These are phyloP conservation scores for Mortierella claussenii DNA, from an alignment of 192 early-diverging fungal genomes.

Conservation along the genomic window DNA sequence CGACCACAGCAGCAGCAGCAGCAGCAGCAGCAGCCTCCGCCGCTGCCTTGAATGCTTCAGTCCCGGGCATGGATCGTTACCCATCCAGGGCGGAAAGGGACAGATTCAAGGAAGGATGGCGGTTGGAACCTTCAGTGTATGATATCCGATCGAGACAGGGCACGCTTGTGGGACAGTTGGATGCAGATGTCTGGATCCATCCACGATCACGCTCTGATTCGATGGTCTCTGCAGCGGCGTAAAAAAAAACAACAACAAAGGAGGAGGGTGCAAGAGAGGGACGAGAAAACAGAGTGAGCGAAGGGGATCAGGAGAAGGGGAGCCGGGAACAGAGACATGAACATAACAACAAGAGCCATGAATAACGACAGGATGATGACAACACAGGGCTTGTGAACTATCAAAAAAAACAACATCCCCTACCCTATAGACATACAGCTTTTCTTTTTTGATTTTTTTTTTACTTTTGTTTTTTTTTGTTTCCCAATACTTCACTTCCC, in stretches of 20 bases:
- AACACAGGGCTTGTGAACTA: neutral
- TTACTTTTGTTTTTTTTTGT: neutral
- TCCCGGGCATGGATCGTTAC: neutral
- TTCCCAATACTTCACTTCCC: too few species aligned
- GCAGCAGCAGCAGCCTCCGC: too few species aligned
- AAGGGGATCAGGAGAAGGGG: too few species aligned
- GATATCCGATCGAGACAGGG: conserved; percentile 42
- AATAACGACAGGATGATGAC: neutral
- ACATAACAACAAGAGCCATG: neutral
- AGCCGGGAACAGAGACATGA: neutral
- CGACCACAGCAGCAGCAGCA: neutral
- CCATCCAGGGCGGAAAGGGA: neutral
- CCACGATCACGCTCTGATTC: conserved; percentile 45
- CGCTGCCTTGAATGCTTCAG: too few species aligned
- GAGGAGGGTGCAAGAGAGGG: neutral
- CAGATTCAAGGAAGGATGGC: conserved; percentile 29
- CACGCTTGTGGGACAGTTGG: conserved; percentile 39
- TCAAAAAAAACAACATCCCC: neutral
- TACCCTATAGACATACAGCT: too few species aligned
- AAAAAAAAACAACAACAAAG: conserved; percentile 1
- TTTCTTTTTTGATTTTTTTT: too few species aligned
- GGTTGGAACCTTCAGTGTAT: conserved; percentile 35
- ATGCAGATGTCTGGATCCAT: conserved; percentile 47
- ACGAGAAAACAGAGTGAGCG: too few species aligned
- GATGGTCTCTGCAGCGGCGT: conserved; percentile 47